Evolutionary conservation across 345 rosid species (phyloP).

Genomic region (Balakata baccata): DNA sequence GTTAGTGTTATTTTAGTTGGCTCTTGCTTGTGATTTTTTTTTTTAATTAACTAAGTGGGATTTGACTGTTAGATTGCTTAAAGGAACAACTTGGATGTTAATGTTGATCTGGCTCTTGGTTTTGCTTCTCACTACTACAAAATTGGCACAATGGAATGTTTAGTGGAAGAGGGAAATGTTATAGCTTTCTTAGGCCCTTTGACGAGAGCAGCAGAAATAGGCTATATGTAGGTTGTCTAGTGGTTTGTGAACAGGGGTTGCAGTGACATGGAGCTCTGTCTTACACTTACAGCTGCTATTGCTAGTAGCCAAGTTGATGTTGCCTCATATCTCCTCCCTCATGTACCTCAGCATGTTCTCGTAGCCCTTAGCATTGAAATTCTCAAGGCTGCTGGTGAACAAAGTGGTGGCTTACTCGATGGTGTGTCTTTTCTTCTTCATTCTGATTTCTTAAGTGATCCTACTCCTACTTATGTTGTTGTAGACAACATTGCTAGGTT

Average conservation of each 20-base stretch:
- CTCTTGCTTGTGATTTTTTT: slow-evolving; percentile 1
- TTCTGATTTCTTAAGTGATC: slow-evolving; percentile 81
- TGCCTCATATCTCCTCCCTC: slow-evolving; percentile 86
- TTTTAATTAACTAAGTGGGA: slow-evolving; percentile 10
- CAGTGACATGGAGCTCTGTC: slow-evolving; percentile 91
- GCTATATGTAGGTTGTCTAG: slow-evolving; percentile 87
- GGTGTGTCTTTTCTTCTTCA: slow-evolving; percentile 89
- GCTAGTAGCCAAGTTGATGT: slow-evolving; percentile 83
- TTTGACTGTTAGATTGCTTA: slow-evolving; percentile 68
- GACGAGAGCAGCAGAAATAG: slow-evolving; percentile 96
- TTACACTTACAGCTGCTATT: slow-evolving; percentile 92
- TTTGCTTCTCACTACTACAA: slow-evolving; percentile 93
- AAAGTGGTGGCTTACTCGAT: slow-evolving; percentile 82
- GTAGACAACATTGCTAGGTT: slow-evolving; percentile 88
- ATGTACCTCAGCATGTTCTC: slow-evolving; percentile 81
- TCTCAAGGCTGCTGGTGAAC: slow-evolving; percentile 90
- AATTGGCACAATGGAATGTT: slow-evolving; percentile 92
- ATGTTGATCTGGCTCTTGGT: slow-evolving; percentile 88
- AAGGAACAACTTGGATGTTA: slow-evolving; percentile 95
- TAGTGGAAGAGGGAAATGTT: slow-evolving; percentile 96
- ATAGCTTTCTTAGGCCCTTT: slow-evolving; percentile 87
- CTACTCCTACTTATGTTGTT: slow-evolving; percentile 71
- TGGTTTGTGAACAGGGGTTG: slow-evolving; percentile 93
- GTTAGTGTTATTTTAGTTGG: not conserved
- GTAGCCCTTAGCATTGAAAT: slow-evolving; percentile 89